Conservation (phyloP, 2,329 filamentous ascomycete genomes). For the Corinectria fuckeliana region DNA sequence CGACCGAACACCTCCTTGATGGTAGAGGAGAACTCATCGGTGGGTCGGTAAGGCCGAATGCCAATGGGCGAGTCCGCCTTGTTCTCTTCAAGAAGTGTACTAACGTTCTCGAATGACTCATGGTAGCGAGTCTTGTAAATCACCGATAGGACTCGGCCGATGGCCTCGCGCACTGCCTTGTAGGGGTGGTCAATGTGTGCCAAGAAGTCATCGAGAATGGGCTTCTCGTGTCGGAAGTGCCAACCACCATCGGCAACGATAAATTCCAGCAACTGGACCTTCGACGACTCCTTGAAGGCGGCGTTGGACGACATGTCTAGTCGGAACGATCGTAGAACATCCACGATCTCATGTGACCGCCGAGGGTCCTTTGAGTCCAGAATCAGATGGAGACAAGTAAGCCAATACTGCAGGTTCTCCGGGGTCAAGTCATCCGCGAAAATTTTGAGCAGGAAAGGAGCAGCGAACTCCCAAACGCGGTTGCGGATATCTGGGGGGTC, state of each 20-base stretch:
- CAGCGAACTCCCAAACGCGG: slow-evolving; percentile 85
- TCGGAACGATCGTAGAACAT: slow-evolving; percentile 82
- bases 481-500: slow-evolving; percentile 76
- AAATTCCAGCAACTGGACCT: slow-evolving; percentile 89
- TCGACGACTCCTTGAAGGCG: slow-evolving; percentile 98
- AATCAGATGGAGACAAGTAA: slow-evolving; percentile 88
- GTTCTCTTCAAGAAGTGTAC: slow-evolving; percentile 77
- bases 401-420: slow-evolving; percentile 94
- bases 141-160: slow-evolving; percentile 85
- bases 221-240: slow-evolving; percentile 92
- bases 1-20: slow-evolving; percentile 78
- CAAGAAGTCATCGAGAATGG: slow-evolving; percentile 88
- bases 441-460: slow-evolving; percentile 84
- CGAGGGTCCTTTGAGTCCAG: slow-evolving; percentile 90
- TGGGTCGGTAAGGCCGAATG: slow-evolving; percentile 80
- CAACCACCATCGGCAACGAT: slow-evolving; percentile 87
- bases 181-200: slow-evolving; percentile 95
- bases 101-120: slow-evolving; percentile 86
- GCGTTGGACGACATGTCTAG: slow-evolving; percentile 95
- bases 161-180: slow-evolving; percentile 94
- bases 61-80: slow-evolving; percentile 82
- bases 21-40: slow-evolving; percentile 73
- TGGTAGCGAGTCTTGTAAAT: slow-evolving; percentile 93
- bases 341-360: slow-evolving; percentile 83
- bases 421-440: slow-evolving; percentile 93